Percentiles rank a stretch among this genome's conserved stretches.
Evolutionary conservation across 257 asterid genomes (phyloP).

Genomic region (Solanum pennellii): DNA sequence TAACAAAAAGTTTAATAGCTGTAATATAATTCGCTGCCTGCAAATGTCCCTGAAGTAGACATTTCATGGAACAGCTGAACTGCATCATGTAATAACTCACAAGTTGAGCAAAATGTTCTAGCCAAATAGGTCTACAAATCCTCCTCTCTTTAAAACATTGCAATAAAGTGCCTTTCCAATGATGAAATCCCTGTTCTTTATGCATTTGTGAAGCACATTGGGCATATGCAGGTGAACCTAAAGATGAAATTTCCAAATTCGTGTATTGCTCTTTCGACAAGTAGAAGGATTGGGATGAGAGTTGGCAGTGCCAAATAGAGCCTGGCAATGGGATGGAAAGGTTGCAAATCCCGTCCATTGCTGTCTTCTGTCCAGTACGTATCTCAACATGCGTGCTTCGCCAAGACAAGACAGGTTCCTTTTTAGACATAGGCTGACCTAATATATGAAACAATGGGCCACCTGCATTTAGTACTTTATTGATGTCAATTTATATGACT

Average conservation of each 20-base stretch:
- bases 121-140: slow-evolving; percentile 22
- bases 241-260: background rate
- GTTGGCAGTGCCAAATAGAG: background rate
- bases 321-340: background rate
- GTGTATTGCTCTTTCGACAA: slow-evolving; percentile 5
- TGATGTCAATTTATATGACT: no score
- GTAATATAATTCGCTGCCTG: background rate
- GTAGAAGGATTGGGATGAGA: slow-evolving; percentile 1
- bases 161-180: no score
- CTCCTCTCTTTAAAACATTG: no score
- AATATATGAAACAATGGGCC: background rate
- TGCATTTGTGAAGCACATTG: no score
- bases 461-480: background rate
- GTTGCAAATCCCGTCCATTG: slow-evolving; percentile 1
- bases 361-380: background rate
- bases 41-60: slow-evolving; percentile 19
- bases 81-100: slow-evolving; percentile 20
- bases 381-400: slow-evolving; percentile 11
- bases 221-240: no score
- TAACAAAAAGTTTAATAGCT: slow-evolving; percentile 18
- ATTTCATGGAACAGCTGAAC: slow-evolving; percentile 24
- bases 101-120: slow-evolving; percentile 47
- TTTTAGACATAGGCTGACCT: background rate
- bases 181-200: no score
- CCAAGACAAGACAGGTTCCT: background rate